These are phyloP conservation scores for Aspergillaceae sp. DNA, from an alignment of 2,329 filamentous ascomycete genomes.

Conservation along the genomic window DNA sequence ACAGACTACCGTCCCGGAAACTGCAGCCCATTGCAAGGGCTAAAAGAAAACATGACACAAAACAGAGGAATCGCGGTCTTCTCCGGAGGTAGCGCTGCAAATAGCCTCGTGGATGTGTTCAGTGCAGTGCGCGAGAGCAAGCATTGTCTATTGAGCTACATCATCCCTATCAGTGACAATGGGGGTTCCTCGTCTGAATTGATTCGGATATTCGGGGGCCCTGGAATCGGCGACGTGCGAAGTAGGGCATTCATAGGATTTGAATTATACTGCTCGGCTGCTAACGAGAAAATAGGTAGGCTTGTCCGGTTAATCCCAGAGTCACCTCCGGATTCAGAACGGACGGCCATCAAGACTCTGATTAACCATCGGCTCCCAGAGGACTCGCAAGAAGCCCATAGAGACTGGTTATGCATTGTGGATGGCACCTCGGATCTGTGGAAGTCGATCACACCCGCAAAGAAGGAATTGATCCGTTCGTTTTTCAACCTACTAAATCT, in stretches of 20 bases:
- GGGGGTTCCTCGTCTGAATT: slow-evolving; percentile 89
- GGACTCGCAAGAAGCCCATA: slow-evolving; percentile 52
- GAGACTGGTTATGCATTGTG: slow-evolving; percentile 82
- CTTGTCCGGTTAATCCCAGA: slow-evolving; percentile 84
- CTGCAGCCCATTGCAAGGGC: no score
- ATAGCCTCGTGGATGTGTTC: slow-evolving; percentile 88
- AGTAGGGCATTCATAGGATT: slow-evolving; percentile 41
- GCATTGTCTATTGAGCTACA: slow-evolving; percentile 63
- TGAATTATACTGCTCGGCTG: no score
- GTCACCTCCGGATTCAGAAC: slow-evolving; percentile 50
- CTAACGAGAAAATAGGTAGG: slow-evolving; percentile 49
- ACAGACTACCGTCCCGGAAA: no score
- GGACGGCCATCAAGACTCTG: slow-evolving; percentile 65
- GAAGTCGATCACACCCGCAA: slow-evolving; percentile 59
- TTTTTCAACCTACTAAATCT: slow-evolving; percentile 69
- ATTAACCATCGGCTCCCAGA: slow-evolving; percentile 79
- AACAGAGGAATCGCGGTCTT: slow-evolving; percentile 67
- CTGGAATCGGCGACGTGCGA: slow-evolving; percentile 71
- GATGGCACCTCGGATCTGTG: slow-evolving; percentile 74
- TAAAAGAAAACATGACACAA: background rate
- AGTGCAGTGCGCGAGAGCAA: slow-evolving; percentile 56
- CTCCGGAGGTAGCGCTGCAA: slow-evolving; percentile 88
- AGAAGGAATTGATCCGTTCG: slow-evolving; percentile 67
- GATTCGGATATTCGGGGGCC: slow-evolving; percentile 88
- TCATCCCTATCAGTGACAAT: slow-evolving; percentile 94